Base-by-base conservation (phyloP, 257 asterid species). In the Craterostigma plantagineum region DNA sequence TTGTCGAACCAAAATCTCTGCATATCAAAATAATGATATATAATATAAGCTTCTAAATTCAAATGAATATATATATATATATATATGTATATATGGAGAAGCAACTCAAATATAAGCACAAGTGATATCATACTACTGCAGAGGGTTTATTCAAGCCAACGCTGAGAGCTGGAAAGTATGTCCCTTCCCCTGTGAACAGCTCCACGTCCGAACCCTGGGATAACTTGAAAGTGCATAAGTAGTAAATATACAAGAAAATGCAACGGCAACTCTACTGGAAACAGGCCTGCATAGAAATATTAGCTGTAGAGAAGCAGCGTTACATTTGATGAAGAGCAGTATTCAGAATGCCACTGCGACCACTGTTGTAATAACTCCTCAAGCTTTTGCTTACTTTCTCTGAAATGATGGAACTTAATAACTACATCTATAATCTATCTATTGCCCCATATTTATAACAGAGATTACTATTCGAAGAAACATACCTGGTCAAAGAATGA, bases 1-100 rank as follows among this genome's bases (percentile, higher is more conserved):
- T 65, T 53, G 59, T 83, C 95, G 76, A 77, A 64, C 95, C 99
- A 75, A 71, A 70, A 83, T 42, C 84, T 58, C 99, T 90, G 65
- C 70, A 66, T 47, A n/a, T n/a, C n/a, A n/a, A n/a, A n/a, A n/a
- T n/a, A n/a, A n/a, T n/a, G n/a, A n/a, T n/a, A n/a, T n/a, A n/a
- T n/a, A n/a, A n/a, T n/a, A 10, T 12, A 37, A 36, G 8, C 7
- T 11, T 37, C 34, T 12, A 12, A n/a, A 41, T 14, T 34, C 18
- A 44, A 43, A 43, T 6, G 49, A 2, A 8, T 23, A 6, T 23
- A 10, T 36, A 36, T 8, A 36, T 36, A 36, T 10, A 4, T 12
- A 10, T 9, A 36, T 3, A 36, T 9, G 8, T 10, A 10, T 36
- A 12, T 36, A 3, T 9, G 11, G 40, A 12, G 11, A 10, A 36